Conservation (phyloP, 352 stramenopile species). For the Globisporangium sylvaticum region DNA sequence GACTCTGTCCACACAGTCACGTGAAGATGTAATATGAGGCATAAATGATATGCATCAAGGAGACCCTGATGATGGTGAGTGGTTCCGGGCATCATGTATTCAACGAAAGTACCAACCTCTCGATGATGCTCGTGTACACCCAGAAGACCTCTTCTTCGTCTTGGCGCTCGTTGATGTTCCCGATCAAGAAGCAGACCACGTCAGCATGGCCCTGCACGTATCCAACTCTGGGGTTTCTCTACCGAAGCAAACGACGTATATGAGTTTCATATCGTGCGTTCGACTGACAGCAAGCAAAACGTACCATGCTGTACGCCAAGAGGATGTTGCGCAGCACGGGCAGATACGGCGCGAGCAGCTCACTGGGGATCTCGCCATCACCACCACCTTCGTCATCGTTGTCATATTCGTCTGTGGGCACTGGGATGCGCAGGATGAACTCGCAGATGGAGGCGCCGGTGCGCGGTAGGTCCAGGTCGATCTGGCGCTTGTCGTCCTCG, state of each 20-base stretch:
- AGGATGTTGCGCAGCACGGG: constrained; percentile 51
- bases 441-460: constrained; percentile 48
- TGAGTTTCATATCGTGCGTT: not conserved
- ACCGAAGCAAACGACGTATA: not conserved
- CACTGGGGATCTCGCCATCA: constrained; percentile 15
- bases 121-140: constrained; percentile 68
- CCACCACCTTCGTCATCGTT: constrained; percentile 15
- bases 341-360: constrained; percentile 29
- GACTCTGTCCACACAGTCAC: constrained; percentile 24
- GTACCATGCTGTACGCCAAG: constrained; percentile 51
- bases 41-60: not conserved
- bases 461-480: constrained; percentile 65
- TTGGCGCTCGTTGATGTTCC: constrained; percentile 30
- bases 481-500: constrained; percentile 62
- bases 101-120: constrained; percentile 28
- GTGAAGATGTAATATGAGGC: not conserved
- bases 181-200: constrained; percentile 64
- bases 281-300: not conserved
- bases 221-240: constrained; percentile 65
- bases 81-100: not conserved
- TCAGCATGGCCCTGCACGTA: constrained; percentile 78
- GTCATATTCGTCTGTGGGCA: constrained; percentile 4
- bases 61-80: not conserved
- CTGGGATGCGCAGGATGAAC: constrained; percentile 32
- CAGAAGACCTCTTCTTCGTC: constrained; percentile 66